Percentiles rank a stretch among this genome's conserved stretches.
These are phyloP conservation scores for Saccharomyces hybrid DNA, from an alignment of 1,139 yeast species.

Conservation along the genomic window DNA sequence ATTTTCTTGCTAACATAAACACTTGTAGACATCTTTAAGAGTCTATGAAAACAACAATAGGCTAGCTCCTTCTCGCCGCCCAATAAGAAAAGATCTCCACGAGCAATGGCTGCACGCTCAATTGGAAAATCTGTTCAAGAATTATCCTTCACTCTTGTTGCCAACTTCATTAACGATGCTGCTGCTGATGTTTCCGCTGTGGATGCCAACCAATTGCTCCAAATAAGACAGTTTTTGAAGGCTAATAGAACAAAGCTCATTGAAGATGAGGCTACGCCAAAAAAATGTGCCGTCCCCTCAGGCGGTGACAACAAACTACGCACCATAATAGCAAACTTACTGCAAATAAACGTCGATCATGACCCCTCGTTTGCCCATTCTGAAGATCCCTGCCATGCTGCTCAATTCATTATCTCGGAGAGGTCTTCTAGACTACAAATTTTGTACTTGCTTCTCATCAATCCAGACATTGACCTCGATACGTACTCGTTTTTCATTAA, in stretches of 20 bases:
- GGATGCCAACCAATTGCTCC: not conserved
- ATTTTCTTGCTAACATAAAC: not conserved
- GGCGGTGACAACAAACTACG: not conserved
- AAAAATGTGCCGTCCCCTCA: not conserved
- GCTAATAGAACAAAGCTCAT: not conserved
- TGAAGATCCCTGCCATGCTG: not conserved
- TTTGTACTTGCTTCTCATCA: not conserved
- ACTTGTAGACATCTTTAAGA: not conserved
- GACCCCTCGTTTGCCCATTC: not conserved
- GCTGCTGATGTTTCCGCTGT: slow-evolving; percentile 1
- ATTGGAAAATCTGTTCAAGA: not conserved
- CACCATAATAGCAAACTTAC: not conserved
- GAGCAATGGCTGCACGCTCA: not conserved
- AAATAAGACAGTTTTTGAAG: not conserved
- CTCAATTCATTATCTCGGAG: not conserved
- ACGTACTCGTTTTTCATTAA: not conserved
- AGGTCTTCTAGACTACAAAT: not conserved
- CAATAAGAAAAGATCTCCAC: not conserved
- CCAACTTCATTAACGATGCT: not conserved
- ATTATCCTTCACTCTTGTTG: not conserved
- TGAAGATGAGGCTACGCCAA: not conserved
- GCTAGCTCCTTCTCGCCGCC: not conserved
- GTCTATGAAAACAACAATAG: not conserved
- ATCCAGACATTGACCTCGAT: not conserved
- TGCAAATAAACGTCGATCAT: not conserved